Evolutionary conservation across 2,329 filamentous ascomycete species (phyloP).

Genomic region (Verticillium longisporum): DNA sequence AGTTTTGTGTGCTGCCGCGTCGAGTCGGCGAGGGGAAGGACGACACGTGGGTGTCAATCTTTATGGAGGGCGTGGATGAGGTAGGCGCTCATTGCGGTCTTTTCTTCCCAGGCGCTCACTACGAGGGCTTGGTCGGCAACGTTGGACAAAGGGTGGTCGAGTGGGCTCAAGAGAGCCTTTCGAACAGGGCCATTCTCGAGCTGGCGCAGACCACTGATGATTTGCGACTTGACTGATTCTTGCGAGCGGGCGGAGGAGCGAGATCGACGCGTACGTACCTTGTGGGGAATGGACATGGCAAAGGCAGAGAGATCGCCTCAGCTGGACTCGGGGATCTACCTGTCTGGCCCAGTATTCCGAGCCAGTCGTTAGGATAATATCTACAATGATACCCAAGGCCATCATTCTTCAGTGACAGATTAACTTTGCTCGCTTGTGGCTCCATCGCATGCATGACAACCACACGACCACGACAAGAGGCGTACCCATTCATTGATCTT

Average conservation of each 20-base stretch:
- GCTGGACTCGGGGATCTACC: not conserved
- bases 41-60: slow-evolving; percentile 68
- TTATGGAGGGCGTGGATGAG: slow-evolving; percentile 79
- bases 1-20: slow-evolving; percentile 71
- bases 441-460: no score
- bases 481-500: not conserved
- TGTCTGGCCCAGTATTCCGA: not conserved
- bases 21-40: slow-evolving; percentile 51
- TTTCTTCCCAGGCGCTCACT: slow-evolving; percentile 65
- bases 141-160: slow-evolving; percentile 58
- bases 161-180: slow-evolving; percentile 62
- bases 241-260: not conserved
- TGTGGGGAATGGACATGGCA: no score
- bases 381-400: not conserved
- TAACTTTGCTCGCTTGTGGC: no score
- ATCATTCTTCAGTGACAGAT: not conserved
- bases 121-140: slow-evolving; percentile 71
- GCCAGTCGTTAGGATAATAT: not conserved
- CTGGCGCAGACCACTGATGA: slow-evolving; percentile 11
- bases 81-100: slow-evolving; percentile 79
- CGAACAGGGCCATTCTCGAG: slow-evolving; percentile 30
- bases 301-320: no score
- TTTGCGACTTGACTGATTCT: not conserved
- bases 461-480: not conserved
- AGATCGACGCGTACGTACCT: no score